Evolutionary conservation across 768 basidiomycete species (phyloP).

Genomic region (Termitomyces sp.): DNA sequence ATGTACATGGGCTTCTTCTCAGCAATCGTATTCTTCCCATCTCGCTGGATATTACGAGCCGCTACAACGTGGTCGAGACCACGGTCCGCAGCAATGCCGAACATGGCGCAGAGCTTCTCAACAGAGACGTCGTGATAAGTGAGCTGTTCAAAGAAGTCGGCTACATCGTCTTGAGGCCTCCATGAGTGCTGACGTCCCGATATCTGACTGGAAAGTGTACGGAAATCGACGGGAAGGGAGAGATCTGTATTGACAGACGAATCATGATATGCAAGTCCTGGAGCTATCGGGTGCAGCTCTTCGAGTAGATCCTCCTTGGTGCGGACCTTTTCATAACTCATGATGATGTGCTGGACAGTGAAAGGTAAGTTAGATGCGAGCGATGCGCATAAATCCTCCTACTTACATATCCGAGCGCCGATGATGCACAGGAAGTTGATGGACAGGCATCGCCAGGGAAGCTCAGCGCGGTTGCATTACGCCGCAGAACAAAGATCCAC

Average conservation of each 20-base stretch:
- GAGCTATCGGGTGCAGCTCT: not conserved
- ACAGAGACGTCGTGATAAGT: constrained; percentile 4
- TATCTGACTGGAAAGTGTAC: constrained; percentile 8
- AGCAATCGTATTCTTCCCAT: constrained; percentile 7
- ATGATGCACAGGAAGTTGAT: no score
- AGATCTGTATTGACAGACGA: not conserved
- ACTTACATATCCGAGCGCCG: not conserved
- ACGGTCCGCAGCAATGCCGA: constrained; percentile 1
- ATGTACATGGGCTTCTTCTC: constrained; percentile 10
- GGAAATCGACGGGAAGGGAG: constrained; percentile 6
- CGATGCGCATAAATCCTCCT: no score
- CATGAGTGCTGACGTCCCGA: not conserved
- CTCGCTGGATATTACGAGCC: constrained; percentile 4
- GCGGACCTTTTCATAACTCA: not conserved
- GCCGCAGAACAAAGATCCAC: no score
- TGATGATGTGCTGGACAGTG: not conserved
- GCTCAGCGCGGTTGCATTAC: no score
- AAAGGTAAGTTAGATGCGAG: not conserved
- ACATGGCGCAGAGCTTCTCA: constrained; percentile 5
- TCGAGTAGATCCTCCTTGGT: not conserved
- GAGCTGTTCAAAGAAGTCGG: constrained; percentile 2
- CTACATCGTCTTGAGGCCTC: not conserved
- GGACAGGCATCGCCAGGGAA: no score
- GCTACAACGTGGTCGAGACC: constrained; percentile 3
- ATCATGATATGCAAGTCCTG: not conserved